Evolutionary conservation across 257 asterid genomes (phyloP).

Genomic region (Rubia yunnanensis): DNA sequence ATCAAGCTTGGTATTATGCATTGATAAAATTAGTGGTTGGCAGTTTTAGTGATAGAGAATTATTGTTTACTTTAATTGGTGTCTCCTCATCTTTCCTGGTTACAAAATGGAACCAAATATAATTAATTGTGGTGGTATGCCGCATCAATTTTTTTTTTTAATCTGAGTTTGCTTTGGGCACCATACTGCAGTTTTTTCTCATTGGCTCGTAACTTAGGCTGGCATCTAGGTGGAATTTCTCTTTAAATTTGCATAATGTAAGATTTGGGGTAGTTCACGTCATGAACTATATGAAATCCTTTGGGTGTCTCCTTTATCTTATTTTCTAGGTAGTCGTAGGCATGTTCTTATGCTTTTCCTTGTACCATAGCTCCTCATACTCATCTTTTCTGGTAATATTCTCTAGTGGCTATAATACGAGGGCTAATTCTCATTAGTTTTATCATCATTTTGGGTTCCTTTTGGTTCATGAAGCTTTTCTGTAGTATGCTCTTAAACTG

Average conservation of each 20-base stretch:
- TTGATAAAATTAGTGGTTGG: not conserved
- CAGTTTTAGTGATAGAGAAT: not conserved
- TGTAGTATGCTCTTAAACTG: too few species aligned
- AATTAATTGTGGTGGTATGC: not conserved
- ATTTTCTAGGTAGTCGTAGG: not conserved
- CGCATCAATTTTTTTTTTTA: not conserved
- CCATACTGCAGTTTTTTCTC: too few species aligned
- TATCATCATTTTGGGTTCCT: not conserved
- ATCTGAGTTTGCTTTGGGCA: not conserved
- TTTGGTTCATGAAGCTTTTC: not conserved
- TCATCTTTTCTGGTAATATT: not conserved
- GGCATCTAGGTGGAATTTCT: not conserved
- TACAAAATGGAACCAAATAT: not conserved
- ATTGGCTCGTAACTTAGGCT: not conserved
- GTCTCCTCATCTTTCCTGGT: not conserved
- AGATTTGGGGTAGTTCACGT: not conserved
- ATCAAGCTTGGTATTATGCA: too few species aligned
- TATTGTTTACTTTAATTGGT: not conserved
- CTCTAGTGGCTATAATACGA: not conserved
- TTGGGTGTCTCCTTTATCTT: not conserved
- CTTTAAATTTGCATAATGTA: not conserved
- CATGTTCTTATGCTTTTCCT: not conserved
- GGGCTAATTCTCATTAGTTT: not conserved
- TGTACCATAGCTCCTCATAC: not conserved
- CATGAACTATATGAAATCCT: too few species aligned